A percentile compares a stretch with the other conserved stretches of the same genome.
These are phyloP conservation scores for Helicocarpus griseus DNA, from an alignment of 2,329 filamentous ascomycete genomes.

Conservation along the genomic window DNA sequence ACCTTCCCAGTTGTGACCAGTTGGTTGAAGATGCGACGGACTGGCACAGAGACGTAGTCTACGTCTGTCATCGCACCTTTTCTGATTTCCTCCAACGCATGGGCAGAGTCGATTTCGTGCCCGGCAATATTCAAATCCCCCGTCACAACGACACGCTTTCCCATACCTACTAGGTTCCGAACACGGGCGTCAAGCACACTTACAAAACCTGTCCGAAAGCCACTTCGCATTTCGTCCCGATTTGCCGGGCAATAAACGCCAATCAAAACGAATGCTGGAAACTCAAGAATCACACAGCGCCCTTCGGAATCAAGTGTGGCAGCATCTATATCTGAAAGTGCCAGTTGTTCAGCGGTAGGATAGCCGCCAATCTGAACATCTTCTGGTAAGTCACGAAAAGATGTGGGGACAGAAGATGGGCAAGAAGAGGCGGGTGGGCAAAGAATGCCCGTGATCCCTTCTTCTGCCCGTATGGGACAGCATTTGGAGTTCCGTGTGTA, in stretches of 20 bases:
- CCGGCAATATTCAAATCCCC: constrained; percentile 80
- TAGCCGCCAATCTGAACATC: constrained; percentile 82
- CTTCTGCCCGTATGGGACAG: constrained; percentile 79
- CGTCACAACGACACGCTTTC: constrained; percentile 75
- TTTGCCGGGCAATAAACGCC: constrained; percentile 89
- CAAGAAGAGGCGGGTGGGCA: constrained; percentile 60
- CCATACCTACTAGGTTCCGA: constrained; percentile 68
- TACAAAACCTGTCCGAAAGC: constrained; percentile 73
- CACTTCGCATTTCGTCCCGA: constrained; percentile 70
- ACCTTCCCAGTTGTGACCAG: constrained; percentile 67
- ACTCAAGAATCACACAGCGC: constrained; percentile 82
- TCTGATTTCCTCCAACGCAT: constrained; percentile 58
- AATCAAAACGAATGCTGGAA: constrained; percentile 86
- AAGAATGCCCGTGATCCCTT: constrained; percentile 80
- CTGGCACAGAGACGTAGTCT: constrained; percentile 62
- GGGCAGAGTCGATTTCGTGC: constrained; percentile 65
- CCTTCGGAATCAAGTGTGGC: constrained; percentile 77
- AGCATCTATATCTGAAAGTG: constrained; percentile 54
- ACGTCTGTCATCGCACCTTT: constrained; percentile 60
- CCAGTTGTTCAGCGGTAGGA: constrained; percentile 59
- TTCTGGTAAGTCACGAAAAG: constrained; percentile 64
- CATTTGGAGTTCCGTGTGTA: constrained; percentile 86
- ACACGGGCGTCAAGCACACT: constrained; percentile 71
- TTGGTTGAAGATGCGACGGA: constrained; percentile 74
- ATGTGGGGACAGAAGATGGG: constrained; percentile 59